phyloP scores from a whole-genome alignment of 1,284 basidiomycete species.

The Cystobasidium sp. region DNA sequence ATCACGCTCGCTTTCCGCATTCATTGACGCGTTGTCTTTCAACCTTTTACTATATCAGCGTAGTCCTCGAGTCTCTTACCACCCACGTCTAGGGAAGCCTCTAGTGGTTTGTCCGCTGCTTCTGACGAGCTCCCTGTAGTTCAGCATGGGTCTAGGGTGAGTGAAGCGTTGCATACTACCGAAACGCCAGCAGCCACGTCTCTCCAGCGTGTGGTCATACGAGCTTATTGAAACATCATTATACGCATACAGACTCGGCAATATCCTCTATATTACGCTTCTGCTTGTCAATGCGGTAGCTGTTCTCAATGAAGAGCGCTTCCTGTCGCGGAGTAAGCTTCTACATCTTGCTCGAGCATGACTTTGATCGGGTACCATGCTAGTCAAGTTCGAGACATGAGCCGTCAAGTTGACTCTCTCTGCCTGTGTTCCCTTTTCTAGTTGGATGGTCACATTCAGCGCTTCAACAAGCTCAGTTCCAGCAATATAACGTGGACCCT shows the following conservation, averaged over 20 bases:
- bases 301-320: conserved; percentile 91
- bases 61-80: no score
- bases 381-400: background rate
- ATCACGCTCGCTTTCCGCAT: no score
- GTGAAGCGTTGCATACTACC: background rate
- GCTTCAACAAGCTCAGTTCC: conserved; percentile 57
- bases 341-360: conserved; percentile 4
- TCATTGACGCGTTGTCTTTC: no score
- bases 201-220: no score
- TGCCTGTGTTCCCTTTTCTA: conserved; percentile 55
- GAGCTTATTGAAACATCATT: background rate
- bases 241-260: conserved; percentile 11
- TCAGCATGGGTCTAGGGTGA: conserved; percentile 25
- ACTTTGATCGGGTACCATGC: background rate
- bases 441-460: conserved; percentile 84
- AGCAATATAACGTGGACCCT: conserved; percentile 53
- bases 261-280: conserved; percentile 62
- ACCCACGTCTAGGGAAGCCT: no score
- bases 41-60: no score
- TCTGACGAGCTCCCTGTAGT: no score
- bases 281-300: conserved; percentile 92
- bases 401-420: background rate
- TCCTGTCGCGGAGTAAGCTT: conserved; percentile 78
- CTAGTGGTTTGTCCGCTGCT: no score
- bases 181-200: no score